A percentile compares a stretch with the other conserved stretches of the same genome.
Evolutionary conservation across 129 eudicot genomes (phyloP).

Genomic region (Mikania micrantha): DNA sequence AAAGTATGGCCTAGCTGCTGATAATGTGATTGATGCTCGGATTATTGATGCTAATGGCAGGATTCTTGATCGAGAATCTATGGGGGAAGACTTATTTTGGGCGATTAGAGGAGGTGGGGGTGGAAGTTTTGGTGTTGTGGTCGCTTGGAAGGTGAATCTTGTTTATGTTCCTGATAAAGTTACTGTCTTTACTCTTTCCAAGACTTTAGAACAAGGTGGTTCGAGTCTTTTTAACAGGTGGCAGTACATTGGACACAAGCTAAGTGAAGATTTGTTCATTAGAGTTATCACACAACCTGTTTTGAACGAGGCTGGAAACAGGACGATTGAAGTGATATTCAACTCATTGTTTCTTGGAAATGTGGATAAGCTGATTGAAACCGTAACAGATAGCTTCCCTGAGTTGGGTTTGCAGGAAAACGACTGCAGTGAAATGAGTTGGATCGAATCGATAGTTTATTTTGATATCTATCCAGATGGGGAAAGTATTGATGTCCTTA

Average conservation of each 20-base stretch:
- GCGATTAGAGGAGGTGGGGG: slow-evolving; percentile 15
- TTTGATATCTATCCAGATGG: not conserved
- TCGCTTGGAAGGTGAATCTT: slow-evolving; percentile 8
- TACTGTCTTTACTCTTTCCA: slow-evolving; percentile 10
- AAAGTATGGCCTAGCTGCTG: slow-evolving; percentile 9
- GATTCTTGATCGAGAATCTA: not conserved
- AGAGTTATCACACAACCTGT: slow-evolving; percentile 8
- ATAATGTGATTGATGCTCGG: slow-evolving; percentile 14
- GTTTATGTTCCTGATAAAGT: slow-evolving; percentile 20
- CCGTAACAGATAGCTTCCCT: slow-evolving; percentile 14
- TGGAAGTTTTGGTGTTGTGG: slow-evolving; percentile 11
- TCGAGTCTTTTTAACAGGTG: slow-evolving; percentile 18
- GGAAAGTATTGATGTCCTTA: not conserved
- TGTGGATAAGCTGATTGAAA: not conserved
- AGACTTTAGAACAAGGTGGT: slow-evolving; percentile 15
- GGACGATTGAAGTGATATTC: slow-evolving; percentile 4
- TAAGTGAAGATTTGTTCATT: slow-evolving; percentile 12
- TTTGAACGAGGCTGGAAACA: not conserved
- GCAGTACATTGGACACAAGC: slow-evolving; percentile 11
- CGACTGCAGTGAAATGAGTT: slow-evolving; percentile 20
- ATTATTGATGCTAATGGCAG: slow-evolving; percentile 17
- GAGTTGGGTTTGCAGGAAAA: slow-evolving; percentile 16
- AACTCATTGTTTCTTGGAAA: slow-evolving; percentile 13
- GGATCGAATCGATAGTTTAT: slow-evolving; percentile 15
- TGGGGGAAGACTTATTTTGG: slow-evolving; percentile 18